Evolutionary conservation across 163 green algal species (phyloP).

Genomic region (Chlorella variabilis): DNA sequence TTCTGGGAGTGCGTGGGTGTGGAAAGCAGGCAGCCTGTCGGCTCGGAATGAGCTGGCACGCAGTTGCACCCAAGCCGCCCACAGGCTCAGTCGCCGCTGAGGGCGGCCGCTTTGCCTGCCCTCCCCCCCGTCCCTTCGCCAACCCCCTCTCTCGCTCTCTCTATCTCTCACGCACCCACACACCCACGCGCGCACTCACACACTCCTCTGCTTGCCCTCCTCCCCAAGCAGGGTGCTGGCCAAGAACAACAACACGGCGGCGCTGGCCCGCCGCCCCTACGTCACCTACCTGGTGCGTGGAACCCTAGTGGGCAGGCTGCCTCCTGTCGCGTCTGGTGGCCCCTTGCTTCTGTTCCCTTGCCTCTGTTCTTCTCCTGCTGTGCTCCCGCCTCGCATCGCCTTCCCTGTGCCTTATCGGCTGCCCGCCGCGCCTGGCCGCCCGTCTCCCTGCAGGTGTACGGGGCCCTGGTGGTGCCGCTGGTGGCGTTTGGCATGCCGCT

Average conservation of each 20-base stretch:
- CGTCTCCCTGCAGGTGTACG: slow-evolving; percentile 16
- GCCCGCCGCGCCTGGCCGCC: too few relatives aligned
- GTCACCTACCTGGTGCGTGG: slow-evolving; percentile 29
- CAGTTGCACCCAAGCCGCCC: too few relatives aligned
- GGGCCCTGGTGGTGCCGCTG: slow-evolving; percentile 4
- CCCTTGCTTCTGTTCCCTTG: background rate
- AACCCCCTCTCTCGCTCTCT: too few relatives aligned
- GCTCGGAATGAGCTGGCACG: too few relatives aligned
- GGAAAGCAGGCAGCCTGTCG: background rate
- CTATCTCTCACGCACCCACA: too few relatives aligned
- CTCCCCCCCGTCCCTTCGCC: too few relatives aligned
- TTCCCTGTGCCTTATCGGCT: too few relatives aligned
- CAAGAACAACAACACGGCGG: slow-evolving; percentile 27
- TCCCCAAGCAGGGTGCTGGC: slow-evolving; percentile 10
- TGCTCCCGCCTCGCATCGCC: too few relatives aligned
- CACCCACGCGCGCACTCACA: too few relatives aligned
- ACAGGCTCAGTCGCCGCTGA: too few relatives aligned
- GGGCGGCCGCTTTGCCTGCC: too few relatives aligned
- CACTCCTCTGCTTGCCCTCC: background rate
- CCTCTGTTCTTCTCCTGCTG: too few relatives aligned
- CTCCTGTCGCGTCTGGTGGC: background rate
- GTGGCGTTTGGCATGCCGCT: slow-evolving; percentile 34
- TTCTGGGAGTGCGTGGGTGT: background rate
- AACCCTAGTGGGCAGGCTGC: background rate
- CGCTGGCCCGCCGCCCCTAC: slow-evolving; percentile 37